Evolutionary conservation across 257 asterid species (phyloP).

Genomic region (Fraxinus americana): DNA sequence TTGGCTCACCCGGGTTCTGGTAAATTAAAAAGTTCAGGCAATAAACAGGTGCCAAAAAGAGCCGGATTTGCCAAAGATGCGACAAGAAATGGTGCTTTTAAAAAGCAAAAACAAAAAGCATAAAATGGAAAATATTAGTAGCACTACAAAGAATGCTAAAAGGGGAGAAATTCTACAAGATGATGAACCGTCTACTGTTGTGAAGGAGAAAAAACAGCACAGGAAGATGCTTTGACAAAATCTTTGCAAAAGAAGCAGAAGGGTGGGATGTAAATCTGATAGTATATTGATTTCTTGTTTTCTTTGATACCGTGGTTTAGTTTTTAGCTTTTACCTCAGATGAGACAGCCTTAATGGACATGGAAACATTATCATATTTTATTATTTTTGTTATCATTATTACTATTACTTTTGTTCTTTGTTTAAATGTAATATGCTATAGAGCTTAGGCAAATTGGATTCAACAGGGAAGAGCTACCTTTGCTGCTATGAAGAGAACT

Average conservation of each 20-base stretch:
- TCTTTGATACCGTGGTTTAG: neutral
- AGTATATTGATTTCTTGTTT: neutral
- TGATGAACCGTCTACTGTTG: constrained; percentile 19
- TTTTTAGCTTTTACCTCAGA: constrained; percentile 21
- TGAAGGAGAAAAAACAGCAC: constrained; percentile 39
- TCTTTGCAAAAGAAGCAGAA: constrained; percentile 36
- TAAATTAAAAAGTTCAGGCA: constrained; percentile 42
- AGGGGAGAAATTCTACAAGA: constrained; percentile 27
- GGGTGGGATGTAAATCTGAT: constrained; percentile 29
- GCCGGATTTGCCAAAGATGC: constrained; percentile 31
- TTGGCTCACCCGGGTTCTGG: constrained; percentile 68
- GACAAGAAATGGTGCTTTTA: constrained; percentile 22
- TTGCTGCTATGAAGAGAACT: constrained; percentile 20
- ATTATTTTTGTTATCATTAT: neutral
- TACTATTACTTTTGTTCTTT: constrained; percentile 10
- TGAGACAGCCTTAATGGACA: constrained; percentile 19
- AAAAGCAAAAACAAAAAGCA: constrained; percentile 38
- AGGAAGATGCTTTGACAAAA: constrained; percentile 34
- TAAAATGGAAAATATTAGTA: constrained; percentile 27
- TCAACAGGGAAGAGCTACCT: neutral
- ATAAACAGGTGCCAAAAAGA: constrained; percentile 38
- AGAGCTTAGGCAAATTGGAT: constrained; percentile 6
- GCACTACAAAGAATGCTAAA: constrained; percentile 11
- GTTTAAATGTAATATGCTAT: constrained; percentile 5
- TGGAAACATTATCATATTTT: constrained; percentile 14